phyloP scores from a whole-genome alignment of 768 basidiomycete genomes.

The Lentinula aciculospora region DNA sequence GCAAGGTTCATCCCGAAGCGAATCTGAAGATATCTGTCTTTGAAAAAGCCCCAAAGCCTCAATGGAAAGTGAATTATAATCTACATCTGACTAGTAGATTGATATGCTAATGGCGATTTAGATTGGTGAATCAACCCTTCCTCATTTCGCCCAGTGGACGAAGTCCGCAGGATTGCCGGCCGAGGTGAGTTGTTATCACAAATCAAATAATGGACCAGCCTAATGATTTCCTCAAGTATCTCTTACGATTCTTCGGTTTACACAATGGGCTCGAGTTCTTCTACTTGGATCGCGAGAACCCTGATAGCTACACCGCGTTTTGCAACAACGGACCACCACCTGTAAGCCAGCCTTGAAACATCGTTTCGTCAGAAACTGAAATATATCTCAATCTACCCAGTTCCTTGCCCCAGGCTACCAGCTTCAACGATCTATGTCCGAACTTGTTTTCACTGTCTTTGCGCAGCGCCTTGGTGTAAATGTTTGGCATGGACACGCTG shows the following conservation, averaged over 20 bases:
- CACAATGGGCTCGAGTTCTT: slow-evolving; percentile 11
- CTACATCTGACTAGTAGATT: not conserved
- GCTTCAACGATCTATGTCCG: slow-evolving; percentile 10
- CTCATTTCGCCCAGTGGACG: slow-evolving; percentile 11
- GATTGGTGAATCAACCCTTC: slow-evolving; percentile 13
- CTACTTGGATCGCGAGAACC: slow-evolving; percentile 10
- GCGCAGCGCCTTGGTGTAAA: slow-evolving; percentile 12
- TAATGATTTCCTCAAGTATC: not conserved
- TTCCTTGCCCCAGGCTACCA: slow-evolving; percentile 9
- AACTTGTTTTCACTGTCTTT: slow-evolving; percentile 12
- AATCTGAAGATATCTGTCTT: slow-evolving; percentile 4
- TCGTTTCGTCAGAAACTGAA: not conserved
- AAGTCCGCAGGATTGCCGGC: slow-evolving; percentile 10
- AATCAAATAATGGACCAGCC: not conserved
- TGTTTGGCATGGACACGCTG: slow-evolving; percentile 12
- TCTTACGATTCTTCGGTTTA: slow-evolving; percentile 10
- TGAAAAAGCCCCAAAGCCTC: not conserved
- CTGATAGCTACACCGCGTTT: slow-evolving; percentile 8
- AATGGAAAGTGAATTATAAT: slow-evolving; percentile 10
- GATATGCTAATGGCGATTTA: not conserved
- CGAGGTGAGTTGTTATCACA: not conserved
- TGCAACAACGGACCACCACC: slow-evolving; percentile 13
- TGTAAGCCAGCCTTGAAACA: not conserved
- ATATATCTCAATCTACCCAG: not conserved
- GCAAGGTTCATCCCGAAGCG: slow-evolving; percentile 2